Base-by-base conservation (phyloP, 805 yeast genomes). In the Blastobotrys chiropterorum region DNA sequence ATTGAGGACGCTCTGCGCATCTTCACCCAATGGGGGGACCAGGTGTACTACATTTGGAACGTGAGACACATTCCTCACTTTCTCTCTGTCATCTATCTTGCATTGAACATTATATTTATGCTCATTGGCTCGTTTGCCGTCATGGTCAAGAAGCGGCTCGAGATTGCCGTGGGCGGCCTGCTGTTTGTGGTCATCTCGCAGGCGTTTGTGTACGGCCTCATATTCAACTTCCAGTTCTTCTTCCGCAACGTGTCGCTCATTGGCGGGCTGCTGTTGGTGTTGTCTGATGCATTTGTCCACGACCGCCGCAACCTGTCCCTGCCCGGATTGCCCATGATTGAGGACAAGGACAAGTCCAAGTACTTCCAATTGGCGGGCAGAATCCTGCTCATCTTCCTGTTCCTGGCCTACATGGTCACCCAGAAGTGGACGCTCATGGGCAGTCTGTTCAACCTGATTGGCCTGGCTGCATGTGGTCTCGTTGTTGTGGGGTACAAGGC, bases 401-500 rank as follows among this genome's bases (percentile, higher is more conserved):
- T 92, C 65, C 70, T 88, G 57, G 90, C 95, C 2, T 92, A 90
- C 66, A 83, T 92, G 17, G 76, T 89, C 60, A 80, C 88, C 21
- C 56, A 61, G 43, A 75, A 79, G 38, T 88, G 90, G 89, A 78
- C 87, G 1, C 65, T 84, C 48, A 71, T 83, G 22, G 79, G 87
- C 53, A 67, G 83, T 26, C 59, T 88, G 22, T 73, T 85, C 52
- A 84, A 87, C 51, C 67, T 88, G 34, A 62, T 86, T 51, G 95
- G 96, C 8, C 77, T 86, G 40, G 67, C 76, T 16, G 78, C 84
- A 11, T 86, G 94, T 65, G 73, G 80, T 38, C 81, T 90, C 52
- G 90, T 92, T 55, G 89, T 86, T 20, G 80, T 92, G 58, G 99
- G 99, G 34, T 94, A 82, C 78, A 90, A 89, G 72, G 90, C 98